These are phyloP conservation scores for Populus hybrid DNA, from an alignment of 441 rosid species.

Conservation along the genomic window DNA sequence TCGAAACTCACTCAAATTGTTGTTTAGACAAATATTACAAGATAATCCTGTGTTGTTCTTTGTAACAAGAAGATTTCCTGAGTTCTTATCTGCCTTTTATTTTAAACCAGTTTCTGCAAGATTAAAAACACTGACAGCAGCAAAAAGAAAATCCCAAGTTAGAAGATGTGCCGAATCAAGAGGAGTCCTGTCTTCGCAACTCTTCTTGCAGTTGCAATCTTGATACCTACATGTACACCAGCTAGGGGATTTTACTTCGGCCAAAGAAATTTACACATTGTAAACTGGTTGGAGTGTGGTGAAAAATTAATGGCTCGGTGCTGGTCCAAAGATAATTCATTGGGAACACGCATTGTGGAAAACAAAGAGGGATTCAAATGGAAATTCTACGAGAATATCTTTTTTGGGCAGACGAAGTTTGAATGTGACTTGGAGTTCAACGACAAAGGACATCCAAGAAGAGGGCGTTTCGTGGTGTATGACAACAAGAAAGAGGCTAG, in stretches of 20 bases:
- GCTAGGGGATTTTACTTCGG: neutral
- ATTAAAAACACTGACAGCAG: neutral
- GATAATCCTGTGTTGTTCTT: no score
- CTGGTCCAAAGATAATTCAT: conserved; percentile 8
- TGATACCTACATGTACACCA: neutral
- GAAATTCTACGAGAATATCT: neutral
- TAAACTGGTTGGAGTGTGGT: conserved; percentile 5
- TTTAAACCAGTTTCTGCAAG: neutral
- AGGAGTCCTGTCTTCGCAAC: neutral
- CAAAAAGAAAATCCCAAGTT: neutral
- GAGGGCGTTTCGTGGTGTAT: conserved; percentile 15
- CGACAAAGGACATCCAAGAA: neutral
- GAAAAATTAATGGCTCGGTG: conserved; percentile 3
- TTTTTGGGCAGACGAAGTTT: neutral
- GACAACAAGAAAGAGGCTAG: conserved; percentile 1
- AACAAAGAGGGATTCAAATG: conserved; percentile 1
- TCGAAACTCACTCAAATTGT: neutral
- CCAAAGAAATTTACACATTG: neutral
- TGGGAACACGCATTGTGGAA: neutral
- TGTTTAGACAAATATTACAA: no score
- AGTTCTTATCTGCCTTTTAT: neutral
- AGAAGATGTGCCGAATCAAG: neutral
- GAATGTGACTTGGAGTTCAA: conserved; percentile 7
- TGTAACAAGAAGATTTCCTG: neutral
- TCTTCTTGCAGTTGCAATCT: neutral